phyloP scores from a whole-genome alignment of 371 early-diverging fungal species.

The Mucor circinelloides region DNA sequence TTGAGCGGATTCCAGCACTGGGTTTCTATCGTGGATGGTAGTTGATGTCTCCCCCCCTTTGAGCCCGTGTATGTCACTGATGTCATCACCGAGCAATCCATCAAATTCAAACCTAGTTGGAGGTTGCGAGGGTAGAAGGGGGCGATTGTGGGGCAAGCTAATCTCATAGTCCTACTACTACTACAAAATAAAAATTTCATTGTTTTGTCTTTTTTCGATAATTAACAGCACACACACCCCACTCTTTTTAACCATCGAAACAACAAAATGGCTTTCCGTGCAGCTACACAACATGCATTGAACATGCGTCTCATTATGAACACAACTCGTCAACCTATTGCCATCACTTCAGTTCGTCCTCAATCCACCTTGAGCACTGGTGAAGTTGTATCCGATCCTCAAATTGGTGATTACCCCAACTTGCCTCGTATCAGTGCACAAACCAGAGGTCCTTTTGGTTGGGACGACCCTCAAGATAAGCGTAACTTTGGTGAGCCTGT shows the following conservation, averaged over 20 bases:
- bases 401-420: constrained; percentile 71
- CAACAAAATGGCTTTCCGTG: constrained; percentile 41
- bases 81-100: background rate
- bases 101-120: background rate
- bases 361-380: constrained; percentile 54
- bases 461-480: constrained; percentile 66
- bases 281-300: constrained; percentile 42
- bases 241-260: background rate
- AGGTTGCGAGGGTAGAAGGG: background rate
- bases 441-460: constrained; percentile 58
- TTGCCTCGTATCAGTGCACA: constrained; percentile 63
- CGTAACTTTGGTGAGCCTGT: constrained; percentile 71
- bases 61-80: background rate
- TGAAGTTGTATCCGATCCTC: constrained; percentile 57
- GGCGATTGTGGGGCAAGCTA: background rate
- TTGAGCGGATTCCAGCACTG: background rate
- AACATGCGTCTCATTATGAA: constrained; percentile 38
- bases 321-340: constrained; percentile 30
- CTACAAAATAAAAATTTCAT: background rate
- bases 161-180: background rate
- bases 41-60: too few relatives aligned
- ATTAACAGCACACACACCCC: background rate
- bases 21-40: background rate
- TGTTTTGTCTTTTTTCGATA: constrained; percentile 1
- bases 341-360: constrained; percentile 38